Evolutionary conservation across 2,329 filamentous ascomycete species (phyloP).

Genomic region (Curvularia eragrostidis): DNA sequence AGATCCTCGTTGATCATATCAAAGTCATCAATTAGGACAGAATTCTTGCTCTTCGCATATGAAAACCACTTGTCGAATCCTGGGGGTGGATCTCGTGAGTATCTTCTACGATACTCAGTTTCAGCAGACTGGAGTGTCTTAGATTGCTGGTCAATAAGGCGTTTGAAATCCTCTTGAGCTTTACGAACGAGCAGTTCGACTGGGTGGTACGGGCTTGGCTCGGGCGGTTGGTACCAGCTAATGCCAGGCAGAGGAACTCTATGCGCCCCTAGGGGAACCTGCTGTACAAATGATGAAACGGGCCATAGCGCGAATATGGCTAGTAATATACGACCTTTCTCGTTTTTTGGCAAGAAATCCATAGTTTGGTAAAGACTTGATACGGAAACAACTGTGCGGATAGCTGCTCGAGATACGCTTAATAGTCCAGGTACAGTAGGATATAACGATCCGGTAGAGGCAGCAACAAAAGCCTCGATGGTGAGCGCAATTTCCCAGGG

Average conservation of each 20-base stretch:
- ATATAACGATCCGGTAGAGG: background rate
- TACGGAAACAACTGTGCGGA: background rate
- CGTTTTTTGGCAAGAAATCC: background rate
- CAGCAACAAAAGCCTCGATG: slow-evolving; percentile 5
- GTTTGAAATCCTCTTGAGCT: slow-evolving; percentile 27
- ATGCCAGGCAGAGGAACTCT: background rate
- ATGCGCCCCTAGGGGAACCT: background rate
- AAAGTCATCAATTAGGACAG: slow-evolving; percentile 60
- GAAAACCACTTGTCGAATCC: slow-evolving; percentile 59
- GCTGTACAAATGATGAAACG: background rate
- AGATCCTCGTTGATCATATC: slow-evolving; percentile 54
- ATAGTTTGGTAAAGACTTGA: background rate
- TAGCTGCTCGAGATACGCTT: background rate
- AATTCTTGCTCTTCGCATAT: slow-evolving; percentile 51
- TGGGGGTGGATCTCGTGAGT: slow-evolving; percentile 53
- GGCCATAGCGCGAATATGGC: slow-evolving; percentile 3
- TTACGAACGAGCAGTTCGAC: slow-evolving; percentile 1
- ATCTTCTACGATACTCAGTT: slow-evolving; percentile 56
- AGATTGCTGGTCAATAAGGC: slow-evolving; percentile 50
- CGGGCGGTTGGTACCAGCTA: background rate
- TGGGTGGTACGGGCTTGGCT: background rate
- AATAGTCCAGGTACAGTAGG: background rate
- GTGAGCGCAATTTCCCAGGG: slow-evolving; percentile 8
- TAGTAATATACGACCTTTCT: background rate
- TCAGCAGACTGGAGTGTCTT: slow-evolving; percentile 29